A percentile compares a stretch with the other conserved stretches of the same genome.
These are phyloP conservation scores for Xylona heveae DNA, from an alignment of 495 filamentous ascomycete genomes.

Conservation along the genomic window DNA sequence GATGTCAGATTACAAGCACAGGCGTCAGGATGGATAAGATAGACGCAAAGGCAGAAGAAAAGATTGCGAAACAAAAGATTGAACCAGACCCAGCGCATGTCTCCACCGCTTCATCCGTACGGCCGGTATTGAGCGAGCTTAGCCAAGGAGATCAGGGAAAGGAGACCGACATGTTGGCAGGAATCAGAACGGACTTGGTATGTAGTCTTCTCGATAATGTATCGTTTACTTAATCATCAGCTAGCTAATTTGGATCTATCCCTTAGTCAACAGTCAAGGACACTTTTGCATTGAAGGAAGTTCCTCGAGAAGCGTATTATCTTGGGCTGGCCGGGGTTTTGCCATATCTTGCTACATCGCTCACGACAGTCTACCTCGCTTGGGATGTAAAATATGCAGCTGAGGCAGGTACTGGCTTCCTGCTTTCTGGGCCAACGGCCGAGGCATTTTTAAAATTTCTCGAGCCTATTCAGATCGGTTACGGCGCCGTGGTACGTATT, in stretches of 20 bases:
- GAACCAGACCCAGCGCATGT: conserved; percentile 34
- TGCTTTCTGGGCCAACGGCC: conserved; percentile 52
- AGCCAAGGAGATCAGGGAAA: conserved; percentile 13
- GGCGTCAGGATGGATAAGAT: conserved; percentile 22
- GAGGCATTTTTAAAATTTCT: conserved; percentile 53
- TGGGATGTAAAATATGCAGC: conserved; percentile 54
- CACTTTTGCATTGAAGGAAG: conserved; percentile 58
- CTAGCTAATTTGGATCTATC: neutral
- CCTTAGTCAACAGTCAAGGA: conserved; percentile 58
- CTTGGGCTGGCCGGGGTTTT: conserved; percentile 78
- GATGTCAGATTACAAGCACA: no score
- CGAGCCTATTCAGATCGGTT: conserved; percentile 83
- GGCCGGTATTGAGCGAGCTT: conserved; percentile 26
- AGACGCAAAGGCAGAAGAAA: conserved; percentile 29
- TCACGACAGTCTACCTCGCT: conserved; percentile 69
- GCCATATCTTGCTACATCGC: conserved; percentile 74
- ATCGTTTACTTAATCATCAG: neutral
- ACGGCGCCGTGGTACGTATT: conserved; percentile 61
- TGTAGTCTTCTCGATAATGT: conserved; percentile 11
- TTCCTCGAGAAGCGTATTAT: conserved; percentile 60
- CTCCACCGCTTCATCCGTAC: conserved; percentile 30
- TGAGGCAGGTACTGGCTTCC: conserved; percentile 32
- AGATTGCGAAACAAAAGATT: conserved; percentile 26
- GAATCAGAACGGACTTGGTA: conserved; percentile 57
- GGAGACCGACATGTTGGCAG: conserved; percentile 42